Conservation (phyloP, 2,329 filamentous ascomycete species). For the Fusarium sp. region DNA sequence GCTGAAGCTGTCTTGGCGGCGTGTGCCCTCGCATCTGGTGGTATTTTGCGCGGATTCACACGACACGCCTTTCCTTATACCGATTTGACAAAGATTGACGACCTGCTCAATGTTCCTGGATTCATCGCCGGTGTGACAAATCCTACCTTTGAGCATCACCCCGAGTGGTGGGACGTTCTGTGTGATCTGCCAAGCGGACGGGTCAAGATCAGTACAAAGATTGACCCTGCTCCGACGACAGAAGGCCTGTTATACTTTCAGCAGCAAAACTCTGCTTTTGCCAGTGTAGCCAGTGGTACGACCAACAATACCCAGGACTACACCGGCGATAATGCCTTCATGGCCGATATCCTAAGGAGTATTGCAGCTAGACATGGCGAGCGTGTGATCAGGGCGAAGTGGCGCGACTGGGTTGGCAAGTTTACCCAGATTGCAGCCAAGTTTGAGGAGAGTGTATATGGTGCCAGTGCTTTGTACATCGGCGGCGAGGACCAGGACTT, state of each 20-base stretch:
- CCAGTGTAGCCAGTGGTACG: slow-evolving; percentile 58
- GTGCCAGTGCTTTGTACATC: slow-evolving; percentile 88
- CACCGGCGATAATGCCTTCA: slow-evolving; percentile 89
- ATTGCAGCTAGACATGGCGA: slow-evolving; percentile 90
- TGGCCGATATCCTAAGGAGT: slow-evolving; percentile 84
- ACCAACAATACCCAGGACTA: slow-evolving; percentile 67
- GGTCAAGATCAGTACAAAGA: slow-evolving; percentile 92
- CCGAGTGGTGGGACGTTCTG: slow-evolving; percentile 97
- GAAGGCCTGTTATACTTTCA: slow-evolving; percentile 91
- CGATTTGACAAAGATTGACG: slow-evolving; percentile 96
- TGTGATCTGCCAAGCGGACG: slow-evolving; percentile 93
- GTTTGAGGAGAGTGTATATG: slow-evolving; percentile 96
- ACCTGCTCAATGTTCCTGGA: slow-evolving; percentile 92
- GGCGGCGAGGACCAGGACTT: slow-evolving; percentile 77
- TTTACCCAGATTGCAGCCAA: slow-evolving; percentile 93
- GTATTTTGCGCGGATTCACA: slow-evolving; percentile 92
- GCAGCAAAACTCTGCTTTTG: slow-evolving; percentile 74
- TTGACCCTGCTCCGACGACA: slow-evolving; percentile 82
- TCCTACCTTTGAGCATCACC: slow-evolving; percentile 92
- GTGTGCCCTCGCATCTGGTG: slow-evolving; percentile 91
- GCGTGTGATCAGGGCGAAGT: slow-evolving; percentile 89
- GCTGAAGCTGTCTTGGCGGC: slow-evolving; percentile 98
- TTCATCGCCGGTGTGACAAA: slow-evolving; percentile 99
- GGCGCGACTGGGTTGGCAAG: slow-evolving; percentile 92
- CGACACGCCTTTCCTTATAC: slow-evolving; percentile 98